Conservation (phyloP, 1,139 yeast species). For the Geotrichum restrictum region DNA sequence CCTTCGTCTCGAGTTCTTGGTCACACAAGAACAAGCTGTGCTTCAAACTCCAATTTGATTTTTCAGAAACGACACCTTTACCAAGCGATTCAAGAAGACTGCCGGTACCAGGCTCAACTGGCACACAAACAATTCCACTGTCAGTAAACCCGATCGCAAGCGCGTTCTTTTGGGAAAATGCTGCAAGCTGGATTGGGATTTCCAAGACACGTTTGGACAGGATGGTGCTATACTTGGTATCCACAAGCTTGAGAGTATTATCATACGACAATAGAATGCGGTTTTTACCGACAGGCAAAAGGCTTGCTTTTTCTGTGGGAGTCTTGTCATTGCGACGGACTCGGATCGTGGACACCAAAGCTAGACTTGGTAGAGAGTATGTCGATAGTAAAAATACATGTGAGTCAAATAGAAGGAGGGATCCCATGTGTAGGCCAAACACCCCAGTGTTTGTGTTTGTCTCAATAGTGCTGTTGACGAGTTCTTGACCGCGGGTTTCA, state of each 20-base stretch:
- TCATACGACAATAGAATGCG: conserved; percentile 19
- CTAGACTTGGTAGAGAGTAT: conserved; percentile 15
- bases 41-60: conserved; percentile 17
- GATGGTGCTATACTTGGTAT: conserved; percentile 43
- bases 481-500: conserved; percentile 22
- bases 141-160: conserved; percentile 25
- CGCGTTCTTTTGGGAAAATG: conserved; percentile 24
- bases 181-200: conserved; percentile 24
- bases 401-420: conserved; percentile 17
- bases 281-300: conserved; percentile 18
- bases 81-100: conserved; percentile 71
- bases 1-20: conserved; percentile 5
- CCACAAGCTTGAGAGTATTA: conserved; percentile 37
- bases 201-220: conserved; percentile 37
- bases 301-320: conserved; percentile 10
- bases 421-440: conserved; percentile 18
- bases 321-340: conserved; percentile 15
- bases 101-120: conserved; percentile 66
- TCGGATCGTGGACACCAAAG: conserved; percentile 15
- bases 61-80: conserved; percentile 45
- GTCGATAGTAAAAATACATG: conserved; percentile 16
- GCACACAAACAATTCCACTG: conserved; percentile 38
- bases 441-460: conserved; percentile 16
- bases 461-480: conserved; percentile 24
- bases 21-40: conserved; percentile 15